Base-by-base conservation (phyloP, 2,329 filamentous ascomycete species). In the Neophaeococcomyces mojaviensis region DNA sequence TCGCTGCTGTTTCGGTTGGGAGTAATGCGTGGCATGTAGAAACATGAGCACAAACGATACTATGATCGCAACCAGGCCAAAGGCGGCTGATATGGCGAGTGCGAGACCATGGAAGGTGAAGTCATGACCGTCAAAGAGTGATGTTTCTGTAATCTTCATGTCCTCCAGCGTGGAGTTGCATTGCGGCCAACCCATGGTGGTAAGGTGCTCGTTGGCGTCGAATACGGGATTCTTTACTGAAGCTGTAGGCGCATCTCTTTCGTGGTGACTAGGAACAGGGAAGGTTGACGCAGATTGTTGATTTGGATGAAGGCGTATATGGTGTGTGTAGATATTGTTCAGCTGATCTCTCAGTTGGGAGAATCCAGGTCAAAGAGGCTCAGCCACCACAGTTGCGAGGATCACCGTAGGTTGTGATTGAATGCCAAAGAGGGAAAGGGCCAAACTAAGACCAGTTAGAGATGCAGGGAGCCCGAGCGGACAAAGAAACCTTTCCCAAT, bases 1-100 rank as follows among this genome's bases (percentile, higher is more conserved):
- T 57, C 71, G 75, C 59, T 82, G 78, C 60, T 82, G 76, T 50
- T 67, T 69, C 8, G 78, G 77, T 59, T 72, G 73, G 47, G 72
- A 68, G 64, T 81, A 82, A 59, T 81, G 78, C 12, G 67, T 74
- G 2, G 76, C 74, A 66, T 81, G 78, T 50, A 68, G 65, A 54
- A 73, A 64, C 46, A 81, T 77, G 41, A 81, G 64, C 53, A 68
- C 72, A 31, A 75, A 66, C 18, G 77, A 73, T 31, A 78, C 62
- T 10, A 66, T 46, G 28, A 74, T 63, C 3, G 77, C 71, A 35
- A 79, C 61, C 28, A 73, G 52, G 31, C 70, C 72, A 58, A 79
- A 79, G 15, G 68, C 65, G 12, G 70, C 74, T 32, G 68, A 72
- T 35, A 81, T 60, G 42, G 74, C 68, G 37, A 80, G 67, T 48